Conservation (phyloP, 179 eudicot species). For the Vitellaria paradoxa region DNA sequence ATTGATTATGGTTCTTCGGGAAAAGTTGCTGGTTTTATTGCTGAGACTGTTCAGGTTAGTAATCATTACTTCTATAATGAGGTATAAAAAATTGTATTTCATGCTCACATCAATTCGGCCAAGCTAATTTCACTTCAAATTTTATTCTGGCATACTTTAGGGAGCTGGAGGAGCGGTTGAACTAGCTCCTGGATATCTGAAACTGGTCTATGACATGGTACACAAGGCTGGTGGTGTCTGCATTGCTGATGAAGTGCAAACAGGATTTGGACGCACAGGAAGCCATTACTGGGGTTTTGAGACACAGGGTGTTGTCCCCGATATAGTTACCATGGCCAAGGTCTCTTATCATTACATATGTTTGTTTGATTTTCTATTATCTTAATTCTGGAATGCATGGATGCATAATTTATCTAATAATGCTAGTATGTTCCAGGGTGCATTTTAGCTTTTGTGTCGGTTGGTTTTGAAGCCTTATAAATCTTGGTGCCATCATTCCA, state of each 20-base stretch:
- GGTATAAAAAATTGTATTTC: background rate
- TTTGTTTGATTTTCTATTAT: background rate
- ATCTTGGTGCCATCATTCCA: background rate
- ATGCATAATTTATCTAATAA: background rate
- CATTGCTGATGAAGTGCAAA: conserved; percentile 98
- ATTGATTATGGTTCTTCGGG: conserved; percentile 91
- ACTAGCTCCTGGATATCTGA: conserved; percentile 90
- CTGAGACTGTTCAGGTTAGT: conserved; percentile 94
- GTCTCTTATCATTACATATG: conserved; percentile 21
- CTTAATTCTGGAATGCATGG: conserved; percentile 4
- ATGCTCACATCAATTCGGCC: background rate
- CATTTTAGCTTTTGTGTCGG: background rate
- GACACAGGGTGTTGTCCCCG: conserved; percentile 87
- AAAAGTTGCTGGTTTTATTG: conserved; percentile 92
- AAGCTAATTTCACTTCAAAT: background rate
- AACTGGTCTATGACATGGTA: conserved; percentile 75
- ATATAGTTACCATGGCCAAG: conserved; percentile 99
- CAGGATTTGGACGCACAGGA: conserved; percentile 98
- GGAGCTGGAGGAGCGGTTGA: conserved; percentile 99
- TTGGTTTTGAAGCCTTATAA: conserved; percentile 2
- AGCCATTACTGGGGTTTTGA: conserved; percentile 98
- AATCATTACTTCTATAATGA: background rate
- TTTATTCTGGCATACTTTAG: conserved; percentile 28
- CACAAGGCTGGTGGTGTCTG: conserved; percentile 97
- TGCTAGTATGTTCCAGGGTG: background rate